Evolutionary conservation across 2,329 filamentous ascomycete species (phyloP), one percentile per base, ranked within the genome.

Genomic region (Sphaerulina musiva): DNA sequence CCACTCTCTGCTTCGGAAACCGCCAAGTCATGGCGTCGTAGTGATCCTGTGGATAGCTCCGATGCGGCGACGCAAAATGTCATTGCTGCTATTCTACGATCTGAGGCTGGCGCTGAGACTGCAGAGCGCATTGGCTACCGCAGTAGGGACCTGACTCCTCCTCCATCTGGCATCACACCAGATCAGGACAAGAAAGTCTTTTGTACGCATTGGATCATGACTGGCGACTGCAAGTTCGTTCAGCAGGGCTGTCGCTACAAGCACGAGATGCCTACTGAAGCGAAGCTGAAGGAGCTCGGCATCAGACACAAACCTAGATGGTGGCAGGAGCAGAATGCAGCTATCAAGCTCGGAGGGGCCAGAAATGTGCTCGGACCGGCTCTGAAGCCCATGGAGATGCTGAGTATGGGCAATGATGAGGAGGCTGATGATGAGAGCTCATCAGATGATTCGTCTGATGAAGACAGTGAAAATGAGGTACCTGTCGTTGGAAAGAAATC

Each of bases 191-290:
- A 80, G 64, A 95, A 95, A 68, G 74, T 86, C 23, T 95, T 86
- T 70, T 95, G 90, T 72, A 88, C 89, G 55, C 89, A 92, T 70
- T 96, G 90, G 90, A 85, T 95, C 51, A 84, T 88, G 63, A 85
- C 87, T 55, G 90, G 89, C 17, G 82, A 87, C 42, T 96, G 91
- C 68, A 86, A 86, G 58, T 96, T 89, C 69, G 84, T 80, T 3
- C 88, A 95, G 68, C 85, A 91, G 66, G 90, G 91, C 0, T 95
- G 91, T 74, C 83, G 85, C 60, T 95, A 84, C 76, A 92, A 90
- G 73, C 91, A 95, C 69, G 87, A 93, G 68, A 95, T 95, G 86
- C 91, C 91, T 0, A 83, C 90, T 59, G 76, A 76, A 48, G 73
- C 76, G 0, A 87, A 83, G 1, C 81, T 95, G 62, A 73, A 80